Percentiles rank a stretch among this genome's conserved stretches.
Conservation (phyloP, 2,329 filamentous ascomycete genomes). For the Penicillium sumatraense region DNA sequence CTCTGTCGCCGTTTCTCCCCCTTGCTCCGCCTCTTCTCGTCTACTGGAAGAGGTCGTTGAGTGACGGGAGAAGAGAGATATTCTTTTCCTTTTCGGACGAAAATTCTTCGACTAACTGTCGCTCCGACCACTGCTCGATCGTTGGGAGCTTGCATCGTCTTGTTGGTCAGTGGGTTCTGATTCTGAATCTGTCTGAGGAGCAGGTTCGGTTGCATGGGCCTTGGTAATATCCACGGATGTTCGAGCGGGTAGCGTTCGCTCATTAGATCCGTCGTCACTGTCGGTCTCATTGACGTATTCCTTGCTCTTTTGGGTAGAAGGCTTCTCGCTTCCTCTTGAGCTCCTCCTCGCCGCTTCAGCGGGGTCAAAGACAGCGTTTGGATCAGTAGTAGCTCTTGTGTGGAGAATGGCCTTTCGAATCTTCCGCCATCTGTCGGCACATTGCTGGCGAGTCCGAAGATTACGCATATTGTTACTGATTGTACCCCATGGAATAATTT, state of each 20-base stretch:
- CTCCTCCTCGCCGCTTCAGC: background rate
- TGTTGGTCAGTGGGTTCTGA: background rate
- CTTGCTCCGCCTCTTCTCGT: constrained; percentile 13
- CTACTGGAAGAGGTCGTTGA: constrained; percentile 1
- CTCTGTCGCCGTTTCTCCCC: constrained; percentile 4
- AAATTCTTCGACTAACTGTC: background rate
- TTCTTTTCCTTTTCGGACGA: background rate
- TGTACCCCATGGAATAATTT: constrained; percentile 35
- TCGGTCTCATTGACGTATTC: background rate
- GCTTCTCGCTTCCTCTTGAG: background rate
- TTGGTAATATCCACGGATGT: background rate
- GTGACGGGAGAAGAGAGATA: background rate
- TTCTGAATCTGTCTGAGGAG: background rate
- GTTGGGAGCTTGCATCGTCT: background rate
- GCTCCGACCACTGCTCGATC: no score
- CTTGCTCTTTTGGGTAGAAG: background rate
- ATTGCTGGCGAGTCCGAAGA: constrained; percentile 43
- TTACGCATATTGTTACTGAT: constrained; percentile 36
- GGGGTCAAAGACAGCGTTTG: constrained; percentile 32
- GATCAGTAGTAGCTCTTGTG: constrained; percentile 25
- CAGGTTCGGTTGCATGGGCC: background rate
- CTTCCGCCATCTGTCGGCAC: constrained; percentile 46
- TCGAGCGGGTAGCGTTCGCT: background rate
- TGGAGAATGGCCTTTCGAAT: constrained; percentile 26
- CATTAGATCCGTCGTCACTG: background rate